Percentiles rank a stretch among this genome's conserved stretches.
Conservation (phyloP, 2,329 filamentous ascomycete genomes). For the Claviceps paspali region DNA sequence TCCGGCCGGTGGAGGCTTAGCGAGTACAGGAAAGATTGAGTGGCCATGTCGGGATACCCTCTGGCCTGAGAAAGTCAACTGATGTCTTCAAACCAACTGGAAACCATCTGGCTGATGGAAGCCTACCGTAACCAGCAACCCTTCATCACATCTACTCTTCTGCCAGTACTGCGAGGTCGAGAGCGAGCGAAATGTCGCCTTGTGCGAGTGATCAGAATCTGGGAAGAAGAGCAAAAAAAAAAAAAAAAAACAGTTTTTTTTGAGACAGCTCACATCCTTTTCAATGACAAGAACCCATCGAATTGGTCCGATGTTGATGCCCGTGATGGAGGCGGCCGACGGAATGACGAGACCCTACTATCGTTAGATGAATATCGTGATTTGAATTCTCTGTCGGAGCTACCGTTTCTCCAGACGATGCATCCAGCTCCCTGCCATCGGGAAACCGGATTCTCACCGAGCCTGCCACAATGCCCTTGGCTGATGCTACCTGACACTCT, state of each 20-base stretch:
- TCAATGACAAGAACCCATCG: conserved; percentile 62
- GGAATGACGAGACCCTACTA: conserved; percentile 47
- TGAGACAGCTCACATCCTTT: conserved; percentile 45
- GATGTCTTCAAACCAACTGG: not conserved
- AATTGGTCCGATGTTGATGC: conserved; percentile 31
- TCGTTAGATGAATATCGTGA: conserved; percentile 6
- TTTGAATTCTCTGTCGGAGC: not conserved
- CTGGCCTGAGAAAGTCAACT: conserved; percentile 43
- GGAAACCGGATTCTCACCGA: conserved; percentile 30
- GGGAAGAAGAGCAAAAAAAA: not conserved
- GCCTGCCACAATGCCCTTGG: conserved; percentile 57
- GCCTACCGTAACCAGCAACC: conserved; percentile 52
- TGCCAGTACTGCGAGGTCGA: conserved; percentile 40
- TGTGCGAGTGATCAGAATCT: not conserved
- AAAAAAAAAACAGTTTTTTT: not conserved
- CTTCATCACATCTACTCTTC: conserved; percentile 31
- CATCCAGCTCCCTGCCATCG: conserved; percentile 25
- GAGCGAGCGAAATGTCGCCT: conserved; percentile 65
- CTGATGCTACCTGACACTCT: conserved; percentile 45
- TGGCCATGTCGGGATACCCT: conserved; percentile 65
- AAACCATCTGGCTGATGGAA: not conserved
- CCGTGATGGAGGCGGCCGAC: conserved; percentile 29
- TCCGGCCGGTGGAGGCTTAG: conserved; percentile 31
- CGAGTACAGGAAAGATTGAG: conserved; percentile 45
- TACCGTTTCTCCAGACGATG: conserved; percentile 16